Evolutionary conservation across 108 stramenopile genomes (phyloP), one percentile per base, ranked within the genome.

Genomic region (Conticribra weissflogii): DNA sequence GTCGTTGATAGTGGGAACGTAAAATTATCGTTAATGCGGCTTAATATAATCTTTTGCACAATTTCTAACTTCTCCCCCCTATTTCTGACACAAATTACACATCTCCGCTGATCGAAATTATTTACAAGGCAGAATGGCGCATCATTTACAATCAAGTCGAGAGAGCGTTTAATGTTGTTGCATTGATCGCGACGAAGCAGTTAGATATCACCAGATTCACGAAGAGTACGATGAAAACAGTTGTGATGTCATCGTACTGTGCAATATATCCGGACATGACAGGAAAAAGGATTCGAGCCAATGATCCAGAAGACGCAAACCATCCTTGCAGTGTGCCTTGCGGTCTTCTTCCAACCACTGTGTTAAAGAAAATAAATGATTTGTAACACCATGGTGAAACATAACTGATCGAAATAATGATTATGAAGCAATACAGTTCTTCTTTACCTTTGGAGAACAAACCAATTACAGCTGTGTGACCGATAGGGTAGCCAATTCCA

Each of bases 391-490:
- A 46, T 19, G 36, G 54, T 5, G 19, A 54, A 56, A 16, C 34
- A 68, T 12, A 28, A 33, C 60, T 22, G n/a, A n/a, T n/a, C n/a
- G n/a, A n/a, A n/a, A n/a, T n/a, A n/a, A 51, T 60, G 3, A 30
- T 50, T 28, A 68, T 45, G 15, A 7, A 52, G 29, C 21, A 22
- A 24, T n/a, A n/a, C n/a, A n/a, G n/a, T n/a, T 51, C 0, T 16
- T 14, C 83, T 86, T 68, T 74, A 92, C 91, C 85, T 80, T 98
- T 98, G 15, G 95, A 95, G 72, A 97, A 98, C 27, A 97, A 63
- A 29, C 98, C 96, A 84, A 98, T 97, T 2, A 97, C 88, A 8
- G 98, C 96, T 3, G 96, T 97, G 79, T 98, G 98, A 12, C 97
- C 96, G 44, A 98, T 85, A 47, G 98, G 98, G 72, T 97, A 98